These are phyloP conservation scores for Eragrostis tef DNA, from an alignment of 202 grass and related monocot genomes.

Conservation along the genomic window DNA sequence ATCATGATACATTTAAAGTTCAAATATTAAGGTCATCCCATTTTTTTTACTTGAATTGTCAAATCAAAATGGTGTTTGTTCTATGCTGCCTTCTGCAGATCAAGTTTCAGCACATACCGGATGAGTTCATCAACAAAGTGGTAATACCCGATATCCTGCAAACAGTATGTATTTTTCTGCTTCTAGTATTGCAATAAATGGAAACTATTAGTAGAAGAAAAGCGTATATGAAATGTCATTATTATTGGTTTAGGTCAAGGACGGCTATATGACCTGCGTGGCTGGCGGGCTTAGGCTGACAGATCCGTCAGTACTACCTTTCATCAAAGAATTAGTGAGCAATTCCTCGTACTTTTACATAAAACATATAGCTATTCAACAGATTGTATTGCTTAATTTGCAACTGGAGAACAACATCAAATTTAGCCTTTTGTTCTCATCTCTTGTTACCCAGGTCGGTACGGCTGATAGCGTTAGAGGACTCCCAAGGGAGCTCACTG, in stretches of 20 bases:
- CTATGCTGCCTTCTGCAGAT: slow-evolving; percentile 54
- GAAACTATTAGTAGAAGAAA: neutral
- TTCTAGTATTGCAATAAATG: neutral
- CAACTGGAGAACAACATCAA: too few relatives aligned
- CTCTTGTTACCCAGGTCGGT: slow-evolving; percentile 48
- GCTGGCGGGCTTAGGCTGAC: slow-evolving; percentile 77
- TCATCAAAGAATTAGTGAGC: slow-evolving; percentile 66
- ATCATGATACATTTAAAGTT: neutral
- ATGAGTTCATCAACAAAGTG: slow-evolving; percentile 61
- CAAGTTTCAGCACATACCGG: slow-evolving; percentile 66
- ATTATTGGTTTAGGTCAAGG: slow-evolving; percentile 50
- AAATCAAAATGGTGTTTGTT: neutral
- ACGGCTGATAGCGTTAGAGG: slow-evolving; percentile 81
- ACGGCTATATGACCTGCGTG: slow-evolving; percentile 65
- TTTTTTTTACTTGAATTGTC: neutral
- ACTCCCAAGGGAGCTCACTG: slow-evolving; percentile 66
- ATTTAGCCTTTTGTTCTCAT: neutral
- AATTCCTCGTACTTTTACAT: neutral
- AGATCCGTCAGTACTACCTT: slow-evolving; percentile 64
- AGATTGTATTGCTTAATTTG: neutral
- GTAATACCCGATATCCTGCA: slow-evolving; percentile 28
- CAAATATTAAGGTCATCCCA: neutral
- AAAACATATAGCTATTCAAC: neutral
- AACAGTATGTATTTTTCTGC: neutral
- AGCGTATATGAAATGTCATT: neutral